Conservation (phyloP, 768 basidiomycete species). For the Tricholoma matsutake region DNA sequence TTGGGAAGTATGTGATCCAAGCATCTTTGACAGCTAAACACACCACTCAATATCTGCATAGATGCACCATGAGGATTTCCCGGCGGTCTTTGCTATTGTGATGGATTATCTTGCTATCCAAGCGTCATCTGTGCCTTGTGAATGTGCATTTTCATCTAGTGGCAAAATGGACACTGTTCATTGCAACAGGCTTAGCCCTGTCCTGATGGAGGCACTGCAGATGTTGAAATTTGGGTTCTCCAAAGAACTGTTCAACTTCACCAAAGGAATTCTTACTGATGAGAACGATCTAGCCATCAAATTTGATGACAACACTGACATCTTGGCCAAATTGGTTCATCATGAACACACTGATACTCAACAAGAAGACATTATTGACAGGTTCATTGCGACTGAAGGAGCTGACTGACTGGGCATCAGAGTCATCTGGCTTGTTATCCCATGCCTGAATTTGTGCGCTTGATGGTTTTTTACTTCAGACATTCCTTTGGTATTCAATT, state of each 20-base stretch:
- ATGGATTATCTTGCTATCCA: conserved; percentile 14
- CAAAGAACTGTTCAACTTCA: neutral
- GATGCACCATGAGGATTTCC: neutral
- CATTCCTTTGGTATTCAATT: too few relatives aligned
- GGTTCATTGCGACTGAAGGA: neutral
- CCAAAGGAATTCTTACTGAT: neutral
- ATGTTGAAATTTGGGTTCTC: conserved; percentile 12
- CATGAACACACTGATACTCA: neutral
- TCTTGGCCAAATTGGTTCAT: neutral
- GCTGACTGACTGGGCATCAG: neutral
- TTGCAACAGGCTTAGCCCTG: conserved; percentile 12
- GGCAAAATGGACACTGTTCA: conserved; percentile 10
- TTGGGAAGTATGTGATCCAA: too few relatives aligned
- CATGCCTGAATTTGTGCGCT: too few relatives aligned
- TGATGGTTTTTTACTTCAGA: too few relatives aligned
- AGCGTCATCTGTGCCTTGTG: conserved; percentile 16
- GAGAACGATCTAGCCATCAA: neutral
- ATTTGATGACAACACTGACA: neutral
- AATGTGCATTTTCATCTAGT: conserved; percentile 18
- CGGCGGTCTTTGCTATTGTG: neutral
- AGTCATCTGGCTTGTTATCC: too few relatives aligned
- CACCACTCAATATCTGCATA: neutral
- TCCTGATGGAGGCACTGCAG: conserved; percentile 18
- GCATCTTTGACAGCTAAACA: too few relatives aligned
- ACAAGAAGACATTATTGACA: neutral